phyloP scores from a whole-genome alignment of 805 yeast species.

The Saccharomycopsis sp. region DNA sequence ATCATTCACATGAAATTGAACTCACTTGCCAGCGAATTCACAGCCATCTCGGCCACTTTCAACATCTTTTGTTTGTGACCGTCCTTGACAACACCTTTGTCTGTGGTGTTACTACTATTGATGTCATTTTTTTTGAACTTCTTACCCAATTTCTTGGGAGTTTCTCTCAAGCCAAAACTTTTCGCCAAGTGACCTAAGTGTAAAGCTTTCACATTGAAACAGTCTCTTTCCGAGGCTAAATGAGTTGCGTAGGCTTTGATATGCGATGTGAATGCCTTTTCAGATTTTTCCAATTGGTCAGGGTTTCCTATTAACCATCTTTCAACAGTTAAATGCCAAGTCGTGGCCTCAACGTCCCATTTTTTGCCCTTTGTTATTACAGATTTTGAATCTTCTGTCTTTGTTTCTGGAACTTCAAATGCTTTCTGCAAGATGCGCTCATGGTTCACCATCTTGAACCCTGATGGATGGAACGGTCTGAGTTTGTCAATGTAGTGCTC shows the following conservation, averaged over 20 bases:
- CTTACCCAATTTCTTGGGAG: slow-evolving; percentile 73
- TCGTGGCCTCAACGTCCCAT: slow-evolving; percentile 94
- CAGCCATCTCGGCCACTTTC: slow-evolving; percentile 63
- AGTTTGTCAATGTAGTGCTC: slow-evolving; percentile 70
- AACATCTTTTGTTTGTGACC: slow-evolving; percentile 50
- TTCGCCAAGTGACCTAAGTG: slow-evolving; percentile 97
- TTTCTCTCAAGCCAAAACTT: slow-evolving; percentile 87
- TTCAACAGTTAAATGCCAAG: slow-evolving; percentile 89
- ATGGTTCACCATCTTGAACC: slow-evolving; percentile 41
- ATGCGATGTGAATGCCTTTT: slow-evolving; percentile 78
- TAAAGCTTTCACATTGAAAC: slow-evolving; percentile 70
- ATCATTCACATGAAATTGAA: slow-evolving; percentile 42
- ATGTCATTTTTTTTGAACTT: slow-evolving; percentile 23
- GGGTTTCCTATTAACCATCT: slow-evolving; percentile 74
- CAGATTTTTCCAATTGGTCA: slow-evolving; percentile 53
- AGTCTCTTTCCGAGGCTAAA: slow-evolving; percentile 64
- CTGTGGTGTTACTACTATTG: slow-evolving; percentile 22
- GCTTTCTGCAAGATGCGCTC: slow-evolving; percentile 32
- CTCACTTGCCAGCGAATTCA: slow-evolving; percentile 56
- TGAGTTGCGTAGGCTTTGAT: slow-evolving; percentile 96
- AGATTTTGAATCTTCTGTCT: too few relatives aligned
- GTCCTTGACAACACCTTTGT: slow-evolving; percentile 27
- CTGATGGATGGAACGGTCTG: slow-evolving; percentile 43
- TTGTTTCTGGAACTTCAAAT: slow-evolving; percentile 28
- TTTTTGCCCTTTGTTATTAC: slow-evolving; percentile 30